Conservation (phyloP, 208 protist species). For the Acanthamoeba polyphaga region DNA sequence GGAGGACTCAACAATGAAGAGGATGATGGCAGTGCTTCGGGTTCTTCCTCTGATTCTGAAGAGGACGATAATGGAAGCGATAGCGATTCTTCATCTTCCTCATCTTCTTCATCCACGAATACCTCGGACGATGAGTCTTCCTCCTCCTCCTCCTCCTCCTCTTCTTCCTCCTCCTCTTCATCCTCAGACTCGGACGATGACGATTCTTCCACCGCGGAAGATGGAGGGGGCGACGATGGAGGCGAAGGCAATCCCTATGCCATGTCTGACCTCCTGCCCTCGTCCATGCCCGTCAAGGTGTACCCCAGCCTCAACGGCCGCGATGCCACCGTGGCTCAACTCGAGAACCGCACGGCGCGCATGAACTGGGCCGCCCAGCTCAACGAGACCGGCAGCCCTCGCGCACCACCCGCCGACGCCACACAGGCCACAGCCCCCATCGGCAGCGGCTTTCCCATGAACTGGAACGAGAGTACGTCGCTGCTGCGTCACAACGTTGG, state of each 20-base stretch:
- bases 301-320: neutral
- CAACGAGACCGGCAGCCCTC: neutral
- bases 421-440: neutral
- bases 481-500: neutral
- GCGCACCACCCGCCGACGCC: neutral
- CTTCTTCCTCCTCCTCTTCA: neutral
- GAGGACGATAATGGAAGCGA: conserved; percentile 32
- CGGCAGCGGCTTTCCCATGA: conserved; percentile 25
- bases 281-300: neutral
- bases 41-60: neutral
- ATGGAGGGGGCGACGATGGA: neutral
- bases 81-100: neutral
- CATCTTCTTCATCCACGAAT: neutral
- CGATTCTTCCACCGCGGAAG: neutral
- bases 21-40: neutral
- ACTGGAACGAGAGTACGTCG: conserved; percentile 64
- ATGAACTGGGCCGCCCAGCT: neutral
- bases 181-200: conserved; percentile 6
- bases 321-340: neutral
- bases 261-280: conserved; percentile 57
- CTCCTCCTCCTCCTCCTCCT: neutral
- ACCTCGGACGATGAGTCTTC: neutral
- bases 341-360: neutral
- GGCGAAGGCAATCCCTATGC: conserved; percentile 9
- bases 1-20: neutral